Evolutionary conservation across 108 stramenopile genomes (phyloP).

Genomic region (Fistulifera pelliculosa): DNA sequence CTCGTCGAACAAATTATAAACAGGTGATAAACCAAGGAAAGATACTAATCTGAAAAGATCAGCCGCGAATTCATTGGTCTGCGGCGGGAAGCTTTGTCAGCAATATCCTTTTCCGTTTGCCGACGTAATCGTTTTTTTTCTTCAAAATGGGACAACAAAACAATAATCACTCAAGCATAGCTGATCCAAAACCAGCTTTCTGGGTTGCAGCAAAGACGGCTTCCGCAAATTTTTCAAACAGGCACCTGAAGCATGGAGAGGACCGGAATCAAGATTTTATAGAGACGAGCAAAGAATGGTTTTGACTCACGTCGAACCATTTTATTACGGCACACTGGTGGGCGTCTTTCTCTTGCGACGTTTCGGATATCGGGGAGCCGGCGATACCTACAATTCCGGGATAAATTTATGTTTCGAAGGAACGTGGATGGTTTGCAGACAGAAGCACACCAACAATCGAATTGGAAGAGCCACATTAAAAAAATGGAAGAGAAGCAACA

Average conservation of each 20-base stretch:
- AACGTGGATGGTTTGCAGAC: not conserved
- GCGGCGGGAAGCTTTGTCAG: too few species aligned
- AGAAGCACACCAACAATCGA: not conserved
- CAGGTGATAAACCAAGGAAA: too few species aligned
- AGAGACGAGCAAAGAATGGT: conserved; percentile 1
- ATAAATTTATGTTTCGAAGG: not conserved
- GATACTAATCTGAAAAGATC: too few species aligned
- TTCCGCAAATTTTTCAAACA: not conserved
- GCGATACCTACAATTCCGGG: not conserved
- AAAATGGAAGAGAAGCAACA: conserved; percentile 2
- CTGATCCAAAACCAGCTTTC: not conserved
- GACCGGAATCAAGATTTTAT: conserved; percentile 3
- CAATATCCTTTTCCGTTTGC: too few species aligned
- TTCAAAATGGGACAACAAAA: too few species aligned
- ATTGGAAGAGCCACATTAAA: conserved; percentile 12
- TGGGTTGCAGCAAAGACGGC: conserved; percentile 1
- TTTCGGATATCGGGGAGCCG: conserved; percentile 9
- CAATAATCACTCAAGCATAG: not conserved
- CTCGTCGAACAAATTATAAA: too few species aligned
- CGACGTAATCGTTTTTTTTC: too few species aligned
- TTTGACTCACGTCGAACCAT: conserved; percentile 2
- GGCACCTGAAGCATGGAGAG: conserved; percentile 11
- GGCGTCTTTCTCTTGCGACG: conserved; percentile 1
- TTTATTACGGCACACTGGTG: not conserved
- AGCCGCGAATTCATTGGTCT: too few species aligned